Base-by-base conservation (phyloP, 139 green algal species). In the Limnomonas spitsbergensis region DNA sequence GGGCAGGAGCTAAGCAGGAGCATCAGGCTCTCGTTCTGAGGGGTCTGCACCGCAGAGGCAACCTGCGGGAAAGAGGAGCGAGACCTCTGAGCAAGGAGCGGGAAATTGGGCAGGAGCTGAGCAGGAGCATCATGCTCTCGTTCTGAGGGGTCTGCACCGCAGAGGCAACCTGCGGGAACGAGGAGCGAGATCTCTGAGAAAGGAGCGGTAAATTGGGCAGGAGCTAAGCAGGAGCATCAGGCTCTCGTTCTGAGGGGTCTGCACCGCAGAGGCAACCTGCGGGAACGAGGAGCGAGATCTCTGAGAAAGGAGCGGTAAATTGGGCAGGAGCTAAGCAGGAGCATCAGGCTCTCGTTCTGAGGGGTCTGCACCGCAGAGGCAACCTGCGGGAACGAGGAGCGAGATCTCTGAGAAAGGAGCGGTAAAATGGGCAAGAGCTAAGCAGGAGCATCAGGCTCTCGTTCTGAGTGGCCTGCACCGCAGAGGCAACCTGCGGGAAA, bases 101-200 rank as follows among this genome's bases (percentile, higher is more conserved):
- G n/a, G n/a, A n/a, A n/a, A n/a, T n/a, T n/a, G n/a, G n/a, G n/a
- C n/a, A n/a, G n/a, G n/a, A n/a, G n/a, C n/a, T n/a, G n/a, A n/a
- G n/a, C n/a, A n/a, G n/a, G 47, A 86, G 84, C 2, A 85, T 14
- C 2, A 89, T 66, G 1, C 84, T 78, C 20, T 74, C 40, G 0
- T 56, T 40, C 52, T 89, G 84, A 1, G 86, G 81, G 20, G 75
- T 52, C 29, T 72, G 38, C 70, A 86, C 82, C 20, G 78, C 84
- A 14, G 68, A 74, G 4, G 68, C 29, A 32, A 74, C 68, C 68
- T 74, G 36, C 35, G 35, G 24, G 61, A 39, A 72, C n/a, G n/a
- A n/a, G n/a, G n/a, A n/a, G n/a, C n/a, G n/a, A n/a, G n/a, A n/a
- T n/a, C n/a, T n/a, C n/a, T n/a, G n/a, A n/a, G n/a, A n/a, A n/a